These are phyloP conservation scores for Scheffersomyces illinoinensis DNA, from an alignment of 1,139 yeast genomes.

Conservation along the genomic window DNA sequence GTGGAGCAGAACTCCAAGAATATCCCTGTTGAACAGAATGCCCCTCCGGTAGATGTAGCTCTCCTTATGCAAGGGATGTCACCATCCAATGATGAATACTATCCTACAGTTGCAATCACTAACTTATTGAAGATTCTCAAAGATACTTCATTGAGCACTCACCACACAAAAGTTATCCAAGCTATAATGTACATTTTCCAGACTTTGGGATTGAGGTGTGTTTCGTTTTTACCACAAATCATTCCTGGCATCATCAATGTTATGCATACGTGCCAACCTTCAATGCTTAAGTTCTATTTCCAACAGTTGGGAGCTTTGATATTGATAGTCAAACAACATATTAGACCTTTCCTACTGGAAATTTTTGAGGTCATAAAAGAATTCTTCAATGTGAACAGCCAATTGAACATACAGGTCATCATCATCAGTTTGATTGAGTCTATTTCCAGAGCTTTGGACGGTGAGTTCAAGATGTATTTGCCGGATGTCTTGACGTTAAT, in stretches of 20 bases:
- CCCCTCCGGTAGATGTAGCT: conserved; percentile 88
- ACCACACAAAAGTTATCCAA: conserved; percentile 88
- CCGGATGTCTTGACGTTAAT: conserved; percentile 77
- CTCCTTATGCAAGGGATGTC: conserved; percentile 91
- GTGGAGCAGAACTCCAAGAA: conserved; percentile 73
- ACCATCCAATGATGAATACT: conserved; percentile 90
- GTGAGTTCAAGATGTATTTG: conserved; percentile 84
- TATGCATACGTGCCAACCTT: conserved; percentile 80
- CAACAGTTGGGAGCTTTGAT: conserved; percentile 84
- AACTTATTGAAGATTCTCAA: conserved; percentile 79
- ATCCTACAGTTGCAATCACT: conserved; percentile 91
- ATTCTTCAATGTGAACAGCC: conserved; percentile 56
- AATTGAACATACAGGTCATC: conserved; percentile 70
- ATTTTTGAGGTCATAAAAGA: conserved; percentile 79
- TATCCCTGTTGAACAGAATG: conserved; percentile 72
- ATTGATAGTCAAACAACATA: conserved; percentile 83
- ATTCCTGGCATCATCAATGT: conserved; percentile 86
- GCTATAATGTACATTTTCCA: conserved; percentile 91
- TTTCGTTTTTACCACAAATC: conserved; percentile 80
- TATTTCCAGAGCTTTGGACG: conserved; percentile 82
- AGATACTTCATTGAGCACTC: conserved; percentile 81
- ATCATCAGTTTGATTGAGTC: conserved; percentile 82
- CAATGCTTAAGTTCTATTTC: conserved; percentile 85
- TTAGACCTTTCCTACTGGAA: conserved; percentile 75
- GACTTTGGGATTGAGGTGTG: conserved; percentile 84